Conservation (phyloP, 2,329 filamentous ascomycete species). For the Fusarium burgessii region DNA sequence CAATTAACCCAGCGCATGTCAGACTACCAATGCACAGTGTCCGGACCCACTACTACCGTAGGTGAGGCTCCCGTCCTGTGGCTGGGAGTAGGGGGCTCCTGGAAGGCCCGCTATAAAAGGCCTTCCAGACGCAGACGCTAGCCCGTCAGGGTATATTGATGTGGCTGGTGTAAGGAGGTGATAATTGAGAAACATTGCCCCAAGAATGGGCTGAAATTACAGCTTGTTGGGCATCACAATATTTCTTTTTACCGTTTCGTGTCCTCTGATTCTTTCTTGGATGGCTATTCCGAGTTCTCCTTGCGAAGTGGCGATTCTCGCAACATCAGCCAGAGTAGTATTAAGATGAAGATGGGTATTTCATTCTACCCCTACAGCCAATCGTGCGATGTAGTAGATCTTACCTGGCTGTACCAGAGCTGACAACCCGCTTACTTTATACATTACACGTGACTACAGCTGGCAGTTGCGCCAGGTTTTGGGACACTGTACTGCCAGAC, state of each 20-base stretch:
- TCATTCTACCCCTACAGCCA: no score
- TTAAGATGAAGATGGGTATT: neutral
- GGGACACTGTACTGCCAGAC: no score
- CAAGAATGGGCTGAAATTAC: slow-evolving; percentile 12
- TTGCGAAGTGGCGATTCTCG: neutral
- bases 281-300: neutral
- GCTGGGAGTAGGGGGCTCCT: slow-evolving; percentile 42
- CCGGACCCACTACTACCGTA: slow-evolving; percentile 20
- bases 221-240: slow-evolving; percentile 6
- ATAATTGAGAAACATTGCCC: neutral
- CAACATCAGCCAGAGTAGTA: neutral
- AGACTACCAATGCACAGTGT: slow-evolving; percentile 40
- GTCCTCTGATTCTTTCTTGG: neutral
- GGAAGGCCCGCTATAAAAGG: slow-evolving; percentile 31
- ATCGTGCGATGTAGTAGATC: no score
- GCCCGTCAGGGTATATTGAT: slow-evolving; percentile 12
- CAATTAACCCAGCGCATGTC: slow-evolving; percentile 41
- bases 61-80: slow-evolving; percentile 36
- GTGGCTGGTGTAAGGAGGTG: slow-evolving; percentile 39
- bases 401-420: no score
- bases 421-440: no score
- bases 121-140: slow-evolving; percentile 26
- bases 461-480: no score
- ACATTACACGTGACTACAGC: no score
- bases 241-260: neutral